phyloP scores from a whole-genome alignment of 2,329 filamentous ascomycete genomes.

The Aschersonia sp. region DNA sequence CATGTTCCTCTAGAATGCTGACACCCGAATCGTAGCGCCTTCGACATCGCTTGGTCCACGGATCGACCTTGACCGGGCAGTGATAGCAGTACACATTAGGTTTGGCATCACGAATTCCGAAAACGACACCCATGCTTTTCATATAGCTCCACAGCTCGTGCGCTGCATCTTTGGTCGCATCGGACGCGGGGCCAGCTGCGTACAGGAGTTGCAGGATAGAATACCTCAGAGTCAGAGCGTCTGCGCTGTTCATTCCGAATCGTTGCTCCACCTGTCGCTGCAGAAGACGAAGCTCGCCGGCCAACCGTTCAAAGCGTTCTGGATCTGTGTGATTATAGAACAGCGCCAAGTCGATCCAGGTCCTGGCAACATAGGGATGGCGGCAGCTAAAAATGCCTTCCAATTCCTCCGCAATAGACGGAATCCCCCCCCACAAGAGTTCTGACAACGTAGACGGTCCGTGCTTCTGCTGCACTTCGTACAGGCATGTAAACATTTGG shows the following conservation, averaged over 20 bases:
- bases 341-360: conserved; percentile 25
- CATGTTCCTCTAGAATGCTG: conserved; percentile 22
- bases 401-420: conserved; percentile 26
- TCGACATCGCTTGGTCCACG: conserved; percentile 27
- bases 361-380: conserved; percentile 27
- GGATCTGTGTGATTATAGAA: conserved; percentile 22
- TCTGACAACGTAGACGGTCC: conserved; percentile 27
- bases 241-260: conserved; percentile 16
- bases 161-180: conserved; percentile 19
- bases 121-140: conserved; percentile 19
- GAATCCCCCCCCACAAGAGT: conserved; percentile 24
- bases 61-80: conserved; percentile 27
- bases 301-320: conserved; percentile 22
- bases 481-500: conserved; percentile 26
- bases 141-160: conserved; percentile 23
- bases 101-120: conserved; percentile 20
- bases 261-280: conserved; percentile 21
- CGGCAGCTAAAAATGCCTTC: conserved; percentile 27
- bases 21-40: conserved; percentile 24
- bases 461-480: conserved; percentile 30
- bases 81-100: conserved; percentile 27
- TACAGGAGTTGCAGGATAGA: conserved; percentile 25
- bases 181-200: conserved; percentile 17
- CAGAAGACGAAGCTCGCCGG: conserved; percentile 20
- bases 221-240: conserved; percentile 24